phyloP scores from a whole-genome alignment of 2,329 filamentous ascomycete genomes.

The Beauveria australis region DNA sequence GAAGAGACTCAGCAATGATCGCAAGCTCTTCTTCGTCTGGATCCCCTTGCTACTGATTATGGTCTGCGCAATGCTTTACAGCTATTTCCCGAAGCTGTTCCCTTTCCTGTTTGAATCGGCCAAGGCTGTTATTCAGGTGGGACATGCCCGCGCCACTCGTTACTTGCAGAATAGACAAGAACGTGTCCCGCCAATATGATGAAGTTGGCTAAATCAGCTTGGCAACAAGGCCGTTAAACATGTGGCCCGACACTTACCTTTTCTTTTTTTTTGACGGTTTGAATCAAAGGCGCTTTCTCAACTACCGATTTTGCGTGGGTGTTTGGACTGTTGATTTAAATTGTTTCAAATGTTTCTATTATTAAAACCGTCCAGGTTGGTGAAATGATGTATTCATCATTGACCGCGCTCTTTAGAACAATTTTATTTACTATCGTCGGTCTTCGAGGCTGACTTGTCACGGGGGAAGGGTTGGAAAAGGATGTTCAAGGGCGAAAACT shows the following conservation, averaged over 20 bases:
- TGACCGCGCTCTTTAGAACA: neutral
- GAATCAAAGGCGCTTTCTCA: neutral
- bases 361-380: neutral
- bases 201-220: neutral
- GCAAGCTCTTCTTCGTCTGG: slow-evolving; percentile 62
- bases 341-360: neutral
- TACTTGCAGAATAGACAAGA: slow-evolving; percentile 19
- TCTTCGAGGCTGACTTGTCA: neutral
- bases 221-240: neutral
- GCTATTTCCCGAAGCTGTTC: slow-evolving; percentile 41
- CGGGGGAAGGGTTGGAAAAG: neutral
- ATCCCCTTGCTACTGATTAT: slow-evolving; percentile 43
- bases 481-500: neutral
- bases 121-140: slow-evolving; percentile 24
- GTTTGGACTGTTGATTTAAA: neutral
- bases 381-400: neutral
- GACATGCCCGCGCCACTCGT: slow-evolving; percentile 17
- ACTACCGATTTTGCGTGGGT: neutral
- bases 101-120: slow-evolving; percentile 26
- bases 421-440: neutral
- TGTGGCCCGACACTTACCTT: neutral
- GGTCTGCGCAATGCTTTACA: slow-evolving; percentile 42
- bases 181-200: slow-evolving; percentile 21
- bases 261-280: neutral
- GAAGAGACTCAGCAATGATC: slow-evolving; percentile 55